Evolutionary conservation across 2,329 filamentous ascomycete species (phyloP), one percentile per base, ranked within the genome.

Genomic region (Epichloe scottii): DNA sequence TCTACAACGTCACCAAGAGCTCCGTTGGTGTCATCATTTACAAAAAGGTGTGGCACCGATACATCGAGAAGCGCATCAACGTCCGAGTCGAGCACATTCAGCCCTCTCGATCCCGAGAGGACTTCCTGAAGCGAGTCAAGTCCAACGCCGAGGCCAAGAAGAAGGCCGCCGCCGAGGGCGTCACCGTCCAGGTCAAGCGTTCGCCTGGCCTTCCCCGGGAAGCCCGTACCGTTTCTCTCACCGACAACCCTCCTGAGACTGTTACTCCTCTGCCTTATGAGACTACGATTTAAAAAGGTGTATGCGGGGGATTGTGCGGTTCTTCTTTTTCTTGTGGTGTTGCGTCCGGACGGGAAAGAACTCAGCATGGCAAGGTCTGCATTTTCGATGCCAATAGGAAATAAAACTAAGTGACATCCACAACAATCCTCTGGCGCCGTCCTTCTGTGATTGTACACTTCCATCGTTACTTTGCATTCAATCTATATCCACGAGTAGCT

Each of bases 61-160:
- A 96, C 84, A 81, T 98, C 73, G 93, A 98, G 87, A 98, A 98
- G 89, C 91, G 93, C 74, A 84, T 98, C 80, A 97, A 95, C 84
- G 81, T 98, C 77, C 89, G 93, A 71, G 76, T 97, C 75, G 93
- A 98, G 85, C 93, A 98, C 85, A 82, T 98, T 76, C 76, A 77
- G 68, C 87, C 87, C 71, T 97, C 91, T 64, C 87, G 93, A 72
- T 97, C 91, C 68, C 84, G 93, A 70, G 91, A 97, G 68, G 91
- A 93, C 73, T 97, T 98, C 82, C 75, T 97, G 68, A 84, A 81
- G 78, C 86, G 91, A 68, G 91, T 98, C 73, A 97, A 97, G 88
- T 76, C 82, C 70, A 97, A 97, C 79, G 89, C 90, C 68, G 84
- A 81, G 70, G 84, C 89, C 75, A 93, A 90, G 84, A 85, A 84